Evolutionary conservation across 1,139 yeast genomes (phyloP), one percentile per base, ranked within the genome.

Genomic region (Magnusiomyces sp.): DNA sequence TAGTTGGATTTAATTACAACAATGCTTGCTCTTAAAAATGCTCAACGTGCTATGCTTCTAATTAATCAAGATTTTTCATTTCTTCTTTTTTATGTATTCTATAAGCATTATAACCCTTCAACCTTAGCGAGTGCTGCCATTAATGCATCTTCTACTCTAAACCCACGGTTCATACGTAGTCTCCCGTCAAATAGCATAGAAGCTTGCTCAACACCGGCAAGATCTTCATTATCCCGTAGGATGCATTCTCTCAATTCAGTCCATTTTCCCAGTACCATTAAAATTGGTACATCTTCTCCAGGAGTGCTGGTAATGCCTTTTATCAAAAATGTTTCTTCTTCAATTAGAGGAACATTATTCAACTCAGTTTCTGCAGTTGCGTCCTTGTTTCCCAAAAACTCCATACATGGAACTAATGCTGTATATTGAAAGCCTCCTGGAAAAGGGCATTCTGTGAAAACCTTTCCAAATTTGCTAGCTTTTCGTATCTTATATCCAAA

Each of bases 401-500:
- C 87, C 43, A 85, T 87, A 59, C 89, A 74, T 52, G 81, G 77
- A 14, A 81, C 76, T 65, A 76, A 83, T 1, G 83, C 65, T 2
- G 89, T 75, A 55, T 78, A 79, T 0, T 82, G 72, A 63, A 88
- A 89, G 0, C 95, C 95, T 5, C 79, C 80, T 2, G 79, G 73
- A 48, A 73, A 74, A 2, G 83, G 72, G 47, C 84, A 74, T 59
- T 83, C 86, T 7, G 94, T 82, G 65, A 87, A 89, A 0, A 89
- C 68, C 16, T 79, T 71, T 45, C 80, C 77, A 59, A 88, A 81
- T 10, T 70, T 64, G 47, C 71, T 71, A 2, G 85, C 86, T 16
- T 83, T 68, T 51, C 97, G 72, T 2, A 89, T 90, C 53, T 75
- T 78, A 65, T 84, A 89, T 0, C 95, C 95, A 65, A 81, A 85